phyloP scores from a whole-genome alignment of 1,139 yeast genomes.

The Geotrichum reessii region DNA sequence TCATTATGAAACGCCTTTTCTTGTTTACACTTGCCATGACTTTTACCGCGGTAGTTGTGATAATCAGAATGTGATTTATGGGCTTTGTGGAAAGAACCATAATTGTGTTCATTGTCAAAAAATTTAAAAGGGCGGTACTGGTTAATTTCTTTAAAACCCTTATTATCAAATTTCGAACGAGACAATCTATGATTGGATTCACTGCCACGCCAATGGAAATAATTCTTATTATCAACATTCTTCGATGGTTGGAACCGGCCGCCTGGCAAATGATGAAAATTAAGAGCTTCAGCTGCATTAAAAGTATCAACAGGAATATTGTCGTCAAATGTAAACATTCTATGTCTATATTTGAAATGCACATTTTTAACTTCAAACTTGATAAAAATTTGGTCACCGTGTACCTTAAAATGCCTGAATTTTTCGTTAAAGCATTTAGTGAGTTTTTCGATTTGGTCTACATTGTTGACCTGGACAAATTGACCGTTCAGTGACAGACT shows the following conservation, averaged over 20 bases:
- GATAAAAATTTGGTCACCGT: conserved; percentile 55
- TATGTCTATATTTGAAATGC: conserved; percentile 72
- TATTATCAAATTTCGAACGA: neutral
- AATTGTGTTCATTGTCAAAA: neutral
- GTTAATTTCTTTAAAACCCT: neutral
- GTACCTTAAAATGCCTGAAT: conserved; percentile 53
- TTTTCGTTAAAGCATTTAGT: conserved; percentile 55
- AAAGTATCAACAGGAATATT: conserved; percentile 54
- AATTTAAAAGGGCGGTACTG: neutral
- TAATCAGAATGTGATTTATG: neutral
- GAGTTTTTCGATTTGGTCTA: conserved; percentile 29
- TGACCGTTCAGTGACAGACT: conserved; percentile 55
- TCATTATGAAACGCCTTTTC: neutral
- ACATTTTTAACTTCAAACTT: conserved; percentile 54
- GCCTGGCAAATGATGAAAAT: neutral
- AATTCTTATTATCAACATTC: neutral
- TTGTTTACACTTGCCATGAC: neutral
- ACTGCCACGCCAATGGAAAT: too few relatives aligned
- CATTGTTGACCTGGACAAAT: conserved; percentile 38
- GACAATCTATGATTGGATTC: neutral
- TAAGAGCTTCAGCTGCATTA: conserved; percentile 37
- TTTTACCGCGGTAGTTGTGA: neutral
- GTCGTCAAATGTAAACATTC: conserved; percentile 70
- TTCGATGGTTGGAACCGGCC: neutral
- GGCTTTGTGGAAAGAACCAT: neutral